Conservation (phyloP, 192 early-diverging fungal genomes). For the Coemansia sp. region DNA sequence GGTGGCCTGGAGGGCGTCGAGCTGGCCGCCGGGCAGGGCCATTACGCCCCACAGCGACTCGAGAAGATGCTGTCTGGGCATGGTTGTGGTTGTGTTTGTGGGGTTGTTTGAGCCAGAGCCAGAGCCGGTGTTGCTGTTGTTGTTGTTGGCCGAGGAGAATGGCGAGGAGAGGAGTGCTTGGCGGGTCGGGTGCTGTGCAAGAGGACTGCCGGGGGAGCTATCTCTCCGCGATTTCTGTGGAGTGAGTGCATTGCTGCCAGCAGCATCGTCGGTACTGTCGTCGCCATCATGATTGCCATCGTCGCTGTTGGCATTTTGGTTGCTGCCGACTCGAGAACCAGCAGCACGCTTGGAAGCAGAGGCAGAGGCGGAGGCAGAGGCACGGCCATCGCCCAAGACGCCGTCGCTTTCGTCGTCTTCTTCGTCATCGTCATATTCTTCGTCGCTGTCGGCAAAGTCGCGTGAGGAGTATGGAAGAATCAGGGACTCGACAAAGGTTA, state of each 20-base stretch:
- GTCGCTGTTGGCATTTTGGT: background rate
- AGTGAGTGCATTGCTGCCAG: conserved; percentile 6
- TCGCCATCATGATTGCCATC: background rate
- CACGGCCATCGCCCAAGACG: conserved; percentile 2
- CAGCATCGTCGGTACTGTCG: background rate
- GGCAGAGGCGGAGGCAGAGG: background rate
- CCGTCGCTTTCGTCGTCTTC: background rate
- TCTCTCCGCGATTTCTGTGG: conserved; percentile 7
- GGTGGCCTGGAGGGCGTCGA: conserved; percentile 79
- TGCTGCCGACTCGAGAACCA: background rate
- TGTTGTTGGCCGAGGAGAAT: conserved; percentile 6
- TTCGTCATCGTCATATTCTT: conserved; percentile 18
- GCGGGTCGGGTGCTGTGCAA: conserved; percentile 4
- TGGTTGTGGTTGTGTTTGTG: background rate
- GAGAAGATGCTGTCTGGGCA: conserved; percentile 58
- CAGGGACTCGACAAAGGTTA: conserved; percentile 39
- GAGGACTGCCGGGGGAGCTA: background rate
- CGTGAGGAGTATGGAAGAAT: conserved; percentile 20
- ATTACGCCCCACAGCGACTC: conserved; percentile 83
- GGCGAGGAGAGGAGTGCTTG: background rate
- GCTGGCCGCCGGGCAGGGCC: conserved; percentile 61
- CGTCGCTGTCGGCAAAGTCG: conserved; percentile 47
- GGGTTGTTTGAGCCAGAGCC: background rate
- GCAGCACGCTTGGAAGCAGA: background rate
- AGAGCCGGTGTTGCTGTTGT: background rate